Conservation (phyloP, 306 rosid genomes). For the Macrotyloma uniflorum region DNA sequence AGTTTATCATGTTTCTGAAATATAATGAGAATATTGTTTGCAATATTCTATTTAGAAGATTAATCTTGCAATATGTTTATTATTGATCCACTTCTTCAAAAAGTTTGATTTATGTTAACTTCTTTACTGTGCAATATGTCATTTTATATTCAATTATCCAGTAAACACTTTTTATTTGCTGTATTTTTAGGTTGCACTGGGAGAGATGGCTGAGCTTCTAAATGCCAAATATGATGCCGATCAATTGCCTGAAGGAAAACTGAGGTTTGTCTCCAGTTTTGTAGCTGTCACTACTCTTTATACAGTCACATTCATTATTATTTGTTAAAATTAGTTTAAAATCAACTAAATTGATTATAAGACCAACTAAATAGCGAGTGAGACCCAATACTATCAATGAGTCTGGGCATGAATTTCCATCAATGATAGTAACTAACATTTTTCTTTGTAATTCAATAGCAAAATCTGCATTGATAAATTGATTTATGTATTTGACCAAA, state of each 20-base stretch:
- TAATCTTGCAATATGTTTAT: slow-evolving; percentile 25
- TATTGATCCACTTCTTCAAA: slow-evolving; percentile 11
- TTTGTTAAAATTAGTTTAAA: not conserved
- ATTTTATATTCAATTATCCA: not conserved
- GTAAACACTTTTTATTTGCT: slow-evolving; percentile 15
- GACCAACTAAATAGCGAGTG: not conserved
- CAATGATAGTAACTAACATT: not conserved
- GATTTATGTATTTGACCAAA: not conserved
- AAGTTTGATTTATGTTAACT: slow-evolving; percentile 17
- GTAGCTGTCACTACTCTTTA: not conserved
- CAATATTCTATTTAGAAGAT: slow-evolving; percentile 25
- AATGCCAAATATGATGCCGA: slow-evolving; percentile 75
- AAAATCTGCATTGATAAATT: slow-evolving; percentile 21
- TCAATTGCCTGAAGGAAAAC: slow-evolving; percentile 76
- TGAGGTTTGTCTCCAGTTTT: slow-evolving; percentile 61
- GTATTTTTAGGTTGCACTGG: slow-evolving; percentile 77
- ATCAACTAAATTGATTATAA: not conserved
- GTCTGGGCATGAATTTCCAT: not conserved
- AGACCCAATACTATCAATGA: not conserved
- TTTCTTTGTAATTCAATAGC: slow-evolving; percentile 8
- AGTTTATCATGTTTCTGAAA: slow-evolving; percentile 28
- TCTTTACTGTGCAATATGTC: not conserved
- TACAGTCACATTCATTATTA: not conserved
- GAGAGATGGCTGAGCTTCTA: slow-evolving; percentile 87
- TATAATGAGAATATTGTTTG: slow-evolving; percentile 2